phyloP scores from a whole-genome alignment of 2,329 filamentous ascomycete species.

The Plenodomus biglobosus region DNA sequence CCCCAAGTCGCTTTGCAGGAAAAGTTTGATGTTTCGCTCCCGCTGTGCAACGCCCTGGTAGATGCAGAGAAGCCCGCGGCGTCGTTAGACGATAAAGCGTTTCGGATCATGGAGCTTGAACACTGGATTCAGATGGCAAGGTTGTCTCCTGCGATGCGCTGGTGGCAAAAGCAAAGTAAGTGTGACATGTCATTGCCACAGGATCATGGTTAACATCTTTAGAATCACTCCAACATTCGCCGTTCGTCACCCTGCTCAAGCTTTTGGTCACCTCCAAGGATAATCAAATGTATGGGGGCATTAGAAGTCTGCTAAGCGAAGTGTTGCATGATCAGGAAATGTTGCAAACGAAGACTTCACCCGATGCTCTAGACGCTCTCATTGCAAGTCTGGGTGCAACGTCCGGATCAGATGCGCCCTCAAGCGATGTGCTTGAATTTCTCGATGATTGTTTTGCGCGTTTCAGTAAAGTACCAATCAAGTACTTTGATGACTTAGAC shows the following conservation, averaged over 20 bases:
- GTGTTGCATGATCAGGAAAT: constrained; percentile 68
- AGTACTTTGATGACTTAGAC: constrained; percentile 73
- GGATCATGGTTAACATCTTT: constrained; percentile 21
- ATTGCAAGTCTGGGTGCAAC: constrained; percentile 53
- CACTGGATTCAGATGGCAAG: constrained; percentile 79
- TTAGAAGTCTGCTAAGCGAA: constrained; percentile 60
- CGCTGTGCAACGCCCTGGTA: constrained; percentile 69
- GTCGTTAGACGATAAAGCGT: constrained; percentile 52
- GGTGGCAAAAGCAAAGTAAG: constrained; percentile 74
- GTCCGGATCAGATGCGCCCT: constrained; percentile 26
- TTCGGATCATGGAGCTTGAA: constrained; percentile 73
- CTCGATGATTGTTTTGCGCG: constrained; percentile 81
- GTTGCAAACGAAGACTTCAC: constrained; percentile 53
- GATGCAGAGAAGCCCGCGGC: constrained; percentile 53
- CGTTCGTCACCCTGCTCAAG: constrained; percentile 70
- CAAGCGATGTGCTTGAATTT: constrained; percentile 62
- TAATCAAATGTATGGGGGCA: constrained; percentile 53
- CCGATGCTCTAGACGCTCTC: constrained; percentile 47
- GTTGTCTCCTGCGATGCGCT: constrained; percentile 80
- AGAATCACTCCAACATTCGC: constrained; percentile 64
- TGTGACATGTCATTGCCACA: neutral
- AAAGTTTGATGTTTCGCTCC: constrained; percentile 83
- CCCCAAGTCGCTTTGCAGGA: constrained; percentile 78
- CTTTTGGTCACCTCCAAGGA: constrained; percentile 56
- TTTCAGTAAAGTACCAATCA: constrained; percentile 75